Percentiles rank a stretch among this genome's conserved stretches.
These are phyloP conservation scores for Fusarium robinianum DNA, from an alignment of 2,329 filamentous ascomycete genomes.

Conservation along the genomic window DNA sequence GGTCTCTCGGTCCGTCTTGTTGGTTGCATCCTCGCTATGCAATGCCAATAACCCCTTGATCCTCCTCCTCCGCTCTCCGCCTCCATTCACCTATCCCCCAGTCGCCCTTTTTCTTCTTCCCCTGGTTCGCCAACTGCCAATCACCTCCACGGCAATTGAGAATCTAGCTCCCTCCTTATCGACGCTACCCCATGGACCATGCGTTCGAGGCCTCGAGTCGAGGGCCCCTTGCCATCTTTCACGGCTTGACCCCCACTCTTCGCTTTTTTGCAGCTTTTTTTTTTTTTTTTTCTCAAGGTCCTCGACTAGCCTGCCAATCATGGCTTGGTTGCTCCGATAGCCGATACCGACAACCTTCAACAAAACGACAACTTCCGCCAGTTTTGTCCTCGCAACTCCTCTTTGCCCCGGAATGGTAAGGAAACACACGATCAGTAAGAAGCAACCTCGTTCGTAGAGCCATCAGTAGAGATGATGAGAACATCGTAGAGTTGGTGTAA, in stretches of 20 bases:
- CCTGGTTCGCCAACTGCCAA: no score
- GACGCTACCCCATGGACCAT: conserved; percentile 5
- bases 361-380: conserved; percentile 19
- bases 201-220: conserved; percentile 24
- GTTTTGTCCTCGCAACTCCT: conserved; percentile 21
- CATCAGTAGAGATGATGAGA: no score
- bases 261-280: no score
- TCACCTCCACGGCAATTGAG: conserved; percentile 7
- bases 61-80: not conserved
- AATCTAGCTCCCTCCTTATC: conserved; percentile 13
- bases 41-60: conserved; percentile 7
- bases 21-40: conserved; percentile 16
- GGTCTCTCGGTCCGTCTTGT: conserved; percentile 13
- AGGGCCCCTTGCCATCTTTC: conserved; percentile 19
- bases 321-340: conserved; percentile 34
- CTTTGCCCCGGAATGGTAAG: not conserved
- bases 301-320: conserved; percentile 37
- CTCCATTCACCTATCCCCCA: conserved; percentile 31
- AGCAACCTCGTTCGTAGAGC: no score
- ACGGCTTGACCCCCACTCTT: conserved; percentile 18
- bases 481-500: no score
- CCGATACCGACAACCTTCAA: conserved; percentile 36
- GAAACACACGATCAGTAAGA: not conserved
- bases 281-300: no score
- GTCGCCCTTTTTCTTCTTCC: conserved; percentile 7